Base-by-base conservation (phyloP, 805 yeast species). In the Candida cerambycidarum region DNA sequence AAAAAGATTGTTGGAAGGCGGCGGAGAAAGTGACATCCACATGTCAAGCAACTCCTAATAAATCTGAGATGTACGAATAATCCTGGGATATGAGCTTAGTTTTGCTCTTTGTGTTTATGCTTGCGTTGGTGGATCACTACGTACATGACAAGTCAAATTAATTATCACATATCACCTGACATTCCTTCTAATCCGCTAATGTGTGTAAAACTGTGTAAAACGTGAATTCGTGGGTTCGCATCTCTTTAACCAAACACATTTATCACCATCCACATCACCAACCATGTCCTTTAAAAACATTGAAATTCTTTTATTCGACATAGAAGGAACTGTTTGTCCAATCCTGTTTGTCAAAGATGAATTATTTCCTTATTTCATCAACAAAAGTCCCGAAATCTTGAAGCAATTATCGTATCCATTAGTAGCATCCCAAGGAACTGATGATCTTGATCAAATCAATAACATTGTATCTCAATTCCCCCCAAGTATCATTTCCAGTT, bases 311-410 rank as follows among this genome's bases (percentile, higher is more conserved):
- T 32, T 49, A 7, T 32, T 89, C 5, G 96, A 88, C 52, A 88
- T 89, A 27, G 98, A 90, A 58, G 98, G 98, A 13, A 90, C 97
- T 0, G 81, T 90, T 23, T 90, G 97, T 57, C 90, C 97, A 3
- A 89, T 90, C 15, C 75, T 90, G 1, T 90, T 90, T 57, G 98
- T 90, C 32, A 85, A 85, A 53, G 89, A 86, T 21, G 71, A 67
- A 2, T 64, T 90, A 25, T 84, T 80, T 62, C 97, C 97, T 0
- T 89, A 78, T 57, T 90, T 93, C 49, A 58, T 82, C 3, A 40
- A 58, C 3, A 62, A 75, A 47, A 53, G 82, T 17, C 81, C 86
- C 29, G 8, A 55, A 1, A 44, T 72, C 13, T 53, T 80, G 34
- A 40, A 51, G 2, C 42, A 51, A 7, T 43, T 57, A 34, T 17